These are phyloP conservation scores for Russula dissimulans DNA, from an alignment of 768 basidiomycete genomes.

Conservation along the genomic window DNA sequence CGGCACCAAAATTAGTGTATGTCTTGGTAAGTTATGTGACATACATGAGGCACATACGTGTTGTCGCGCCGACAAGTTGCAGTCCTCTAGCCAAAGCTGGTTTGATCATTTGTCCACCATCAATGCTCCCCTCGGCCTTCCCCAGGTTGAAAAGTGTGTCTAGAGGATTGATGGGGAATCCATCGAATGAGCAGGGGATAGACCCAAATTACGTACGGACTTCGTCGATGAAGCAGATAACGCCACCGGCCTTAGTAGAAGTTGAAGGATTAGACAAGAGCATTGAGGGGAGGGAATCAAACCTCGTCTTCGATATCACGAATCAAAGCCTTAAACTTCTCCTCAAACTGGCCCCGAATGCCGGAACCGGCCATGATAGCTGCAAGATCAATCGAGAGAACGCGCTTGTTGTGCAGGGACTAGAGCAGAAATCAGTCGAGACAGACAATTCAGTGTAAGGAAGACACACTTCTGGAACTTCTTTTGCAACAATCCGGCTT, in stretches of 20 bases:
- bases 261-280: constrained; percentile 18
- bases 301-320: constrained; percentile 83
- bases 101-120: constrained; percentile 91
- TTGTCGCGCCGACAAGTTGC: constrained; percentile 85
- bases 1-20: background rate
- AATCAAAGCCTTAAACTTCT: constrained; percentile 86
- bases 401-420: constrained; percentile 83
- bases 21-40: background rate
- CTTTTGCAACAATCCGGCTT: constrained; percentile 74
- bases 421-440: constrained; percentile 23
- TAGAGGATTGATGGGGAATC: constrained; percentile 21
- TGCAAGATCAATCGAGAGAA: constrained; percentile 77
- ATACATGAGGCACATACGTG: constrained; percentile 41
- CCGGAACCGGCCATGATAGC: constrained; percentile 85
- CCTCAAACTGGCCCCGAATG: constrained; percentile 87
- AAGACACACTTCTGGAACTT: constrained; percentile 73
- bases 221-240: constrained; percentile 94
- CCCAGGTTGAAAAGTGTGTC: constrained; percentile 82
- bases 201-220: constrained; percentile 51
- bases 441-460: background rate
- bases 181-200: background rate
- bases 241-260: constrained; percentile 47
- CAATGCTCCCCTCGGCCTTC: constrained; percentile 85
- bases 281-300: constrained; percentile 21
- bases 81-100: constrained; percentile 82